Base-by-base conservation (phyloP, 441 rosid species). In the Flueggea neowawraea region DNA sequence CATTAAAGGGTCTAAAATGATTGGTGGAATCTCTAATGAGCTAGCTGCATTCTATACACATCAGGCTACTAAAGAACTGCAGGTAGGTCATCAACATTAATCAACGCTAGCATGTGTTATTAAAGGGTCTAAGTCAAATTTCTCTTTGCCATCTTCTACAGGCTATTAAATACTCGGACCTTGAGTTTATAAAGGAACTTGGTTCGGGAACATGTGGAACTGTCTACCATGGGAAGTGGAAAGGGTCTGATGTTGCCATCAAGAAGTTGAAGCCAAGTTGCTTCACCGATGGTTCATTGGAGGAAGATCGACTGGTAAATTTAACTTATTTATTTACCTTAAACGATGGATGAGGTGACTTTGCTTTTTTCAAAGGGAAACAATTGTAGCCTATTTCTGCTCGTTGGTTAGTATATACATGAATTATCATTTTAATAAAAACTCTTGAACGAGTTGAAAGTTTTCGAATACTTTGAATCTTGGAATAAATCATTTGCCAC, bases 181-280 rank as follows among this genome's bases (percentile, higher is more conserved):
- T 79, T 53, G 81, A 76, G 58, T 60, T 63, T 51, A 41, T 71
- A 31, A 68, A 36, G 60, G 84, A 73, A 64, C 73, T 79, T 6
- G 81, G 79, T 63, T 68, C 78, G 4, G 84, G 84, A 36, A 62
- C 77, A 12, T 79, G 60, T 68, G 84, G 84, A 47, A 63, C 79
- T 11, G 79, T 79, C 6, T 73, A 60, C 63, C 48, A 76, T 63
- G 79, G 84, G 57, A 79, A 79, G 64, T 79, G 83, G 80, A 79
- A 44, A 59, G 83, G 83, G 15, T 67, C 80, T 49, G 76, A 64
- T 65, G 80, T 75, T 53, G 83, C 80, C 32, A 73, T 79, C 33
- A 79, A 79, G 74, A 69, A 62, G 55, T 31, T 79, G 53, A 79
- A 76, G 60, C 65, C 74, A 45, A 65, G 73, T 54, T 73, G 79